phyloP scores from a whole-genome alignment of 2,329 filamentous ascomycete genomes.

The Alternaria sp. region DNA sequence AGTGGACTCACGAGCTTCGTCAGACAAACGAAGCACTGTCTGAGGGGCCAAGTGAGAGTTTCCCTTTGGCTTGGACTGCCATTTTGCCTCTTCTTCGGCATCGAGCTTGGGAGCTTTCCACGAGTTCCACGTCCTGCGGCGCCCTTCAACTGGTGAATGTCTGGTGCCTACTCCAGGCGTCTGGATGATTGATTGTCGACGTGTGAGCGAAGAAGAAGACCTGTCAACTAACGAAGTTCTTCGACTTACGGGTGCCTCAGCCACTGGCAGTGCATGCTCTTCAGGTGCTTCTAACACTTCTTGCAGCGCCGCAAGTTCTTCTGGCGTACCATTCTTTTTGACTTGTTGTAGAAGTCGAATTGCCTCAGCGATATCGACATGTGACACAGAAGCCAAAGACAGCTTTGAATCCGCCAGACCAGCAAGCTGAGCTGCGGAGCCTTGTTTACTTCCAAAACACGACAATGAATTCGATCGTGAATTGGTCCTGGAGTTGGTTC shows the following conservation, averaged over 20 bases:
- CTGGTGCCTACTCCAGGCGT: slow-evolving; percentile 53
- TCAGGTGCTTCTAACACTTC: slow-evolving; percentile 39
- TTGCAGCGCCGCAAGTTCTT: slow-evolving; percentile 56
- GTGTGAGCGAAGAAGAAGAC: slow-evolving; percentile 42
- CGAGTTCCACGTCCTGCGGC: slow-evolving; percentile 47
- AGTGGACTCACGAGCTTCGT: slow-evolving; percentile 32
- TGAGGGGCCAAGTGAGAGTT: slow-evolving; percentile 33
- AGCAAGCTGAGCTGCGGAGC: slow-evolving; percentile 33
- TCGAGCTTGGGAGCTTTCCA: slow-evolving; percentile 39
- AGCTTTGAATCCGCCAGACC: slow-evolving; percentile 37
- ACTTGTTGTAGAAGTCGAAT: slow-evolving; percentile 58
- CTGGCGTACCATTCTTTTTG: slow-evolving; percentile 58
- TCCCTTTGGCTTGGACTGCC: slow-evolving; percentile 31
- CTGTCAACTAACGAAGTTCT: slow-evolving; percentile 31
- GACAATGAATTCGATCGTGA: slow-evolving; percentile 39
- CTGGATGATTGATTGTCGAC: slow-evolving; percentile 51
- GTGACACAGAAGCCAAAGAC: slow-evolving; percentile 42
- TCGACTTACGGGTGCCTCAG: slow-evolving; percentile 31
- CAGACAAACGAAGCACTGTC: slow-evolving; percentile 29
- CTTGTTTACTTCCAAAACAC: slow-evolving; percentile 32
- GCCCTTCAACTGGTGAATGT: slow-evolving; percentile 39
- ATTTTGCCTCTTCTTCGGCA: slow-evolving; percentile 41
- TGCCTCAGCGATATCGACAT: slow-evolving; percentile 56
- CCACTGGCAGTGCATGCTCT: slow-evolving; percentile 10
- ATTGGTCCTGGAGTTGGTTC: slow-evolving; percentile 22